Base-by-base conservation (phyloP, 345 rosid genomes). In the Theobroma cacao region DNA sequence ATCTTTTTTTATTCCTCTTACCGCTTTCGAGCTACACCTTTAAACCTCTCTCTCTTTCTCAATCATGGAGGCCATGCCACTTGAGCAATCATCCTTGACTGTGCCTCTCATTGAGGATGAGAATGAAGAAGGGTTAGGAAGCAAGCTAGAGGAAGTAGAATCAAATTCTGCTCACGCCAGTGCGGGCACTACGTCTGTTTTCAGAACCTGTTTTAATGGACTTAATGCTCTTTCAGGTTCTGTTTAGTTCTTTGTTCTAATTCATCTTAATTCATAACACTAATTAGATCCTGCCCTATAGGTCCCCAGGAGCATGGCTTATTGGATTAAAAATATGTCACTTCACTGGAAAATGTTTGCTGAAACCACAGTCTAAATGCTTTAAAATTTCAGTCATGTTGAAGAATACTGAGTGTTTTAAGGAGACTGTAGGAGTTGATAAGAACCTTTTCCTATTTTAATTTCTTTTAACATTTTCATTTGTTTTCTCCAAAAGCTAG, bases 181-280 rank as follows among this genome's bases (percentile, higher is more conserved):
- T 40, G 22, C 43, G 61, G 11, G 58, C 72, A 81, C 83, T 10
- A 80, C 89, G 6, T 83, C 91, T 79, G 80, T 84, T 86, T 87
- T 81, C 79, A 86, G 81, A 67, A 86, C 97, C 74, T 85, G 88
- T 81, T 86, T 90, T 84, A 86, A 90, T 84, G 93, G 92, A 79
- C 82, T 88, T 53, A 89, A 89, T 83, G 91, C 94, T 68, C 86
- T 89, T 73, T 89, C 97, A 90, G 97, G 97, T 89, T 83, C 70
- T 12, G 18, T 30, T 66, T 47, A 53, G 30, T 55, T 34, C 30
- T 20, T 55, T 38, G 30, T 55, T 55, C n/a, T 30, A 33, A 31
- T 53, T 15, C 61, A 30, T 53, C 31, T 22, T 2, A 36, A 52
- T n/a, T 12, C 18, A 31, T 24, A 24, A 31, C 7, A 4, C 64